Evolutionary conservation across 2,329 filamentous ascomycete genomes (phyloP), one percentile per base, ranked within the genome.

Genomic region (Lasiodiplodia hormozganensis): DNA sequence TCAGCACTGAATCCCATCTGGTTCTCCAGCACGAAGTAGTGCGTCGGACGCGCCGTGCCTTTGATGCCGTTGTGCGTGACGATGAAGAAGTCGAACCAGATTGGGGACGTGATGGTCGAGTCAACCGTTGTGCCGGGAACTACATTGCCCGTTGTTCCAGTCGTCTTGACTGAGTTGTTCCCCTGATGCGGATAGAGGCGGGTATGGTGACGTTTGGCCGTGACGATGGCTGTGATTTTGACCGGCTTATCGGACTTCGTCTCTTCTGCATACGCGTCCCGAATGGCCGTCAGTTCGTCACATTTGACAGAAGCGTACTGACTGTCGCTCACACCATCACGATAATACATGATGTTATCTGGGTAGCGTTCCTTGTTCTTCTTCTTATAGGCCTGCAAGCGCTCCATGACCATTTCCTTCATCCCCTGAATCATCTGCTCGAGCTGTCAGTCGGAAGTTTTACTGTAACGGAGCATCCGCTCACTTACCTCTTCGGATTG

Each of bases 161-260:
- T 57, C 36, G 4, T 56, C 51, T 1, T 69, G 56, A 34, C 23
- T 3, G 57, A 12, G 1, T 7, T 4, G 14, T n/a, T n/a, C 7
- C 43, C 60, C 69, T 28, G 11, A 36, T n/a, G 0, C 31, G 78
- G 73, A 69, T 77, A 84, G 72, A 84, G 81, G 1, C 82, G 77
- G 0, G 77, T 76, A 65, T 81, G 72, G 69, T 84, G 82, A 0
- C 81, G 74, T 68, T 84, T 83, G 5, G 73, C 74, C 3, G 77
- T 78, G 4, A 83, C 69, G 6, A 83, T 43, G 12, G 65, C 53
- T n/a, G 2, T 21, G 10, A 43, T 31, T 7, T 56, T 38, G 16
- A 18, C 36, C 53, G 16, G 52, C 21, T 40, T 53, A 3, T 10
- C 11, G 23, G 28, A 40, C 31, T 34, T 34, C 2, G 31, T 34